Evolutionary conservation across 345 rosid species (phyloP), one percentile per base, ranked within the genome.

Genomic region (Euphorbia tirucalli): DNA sequence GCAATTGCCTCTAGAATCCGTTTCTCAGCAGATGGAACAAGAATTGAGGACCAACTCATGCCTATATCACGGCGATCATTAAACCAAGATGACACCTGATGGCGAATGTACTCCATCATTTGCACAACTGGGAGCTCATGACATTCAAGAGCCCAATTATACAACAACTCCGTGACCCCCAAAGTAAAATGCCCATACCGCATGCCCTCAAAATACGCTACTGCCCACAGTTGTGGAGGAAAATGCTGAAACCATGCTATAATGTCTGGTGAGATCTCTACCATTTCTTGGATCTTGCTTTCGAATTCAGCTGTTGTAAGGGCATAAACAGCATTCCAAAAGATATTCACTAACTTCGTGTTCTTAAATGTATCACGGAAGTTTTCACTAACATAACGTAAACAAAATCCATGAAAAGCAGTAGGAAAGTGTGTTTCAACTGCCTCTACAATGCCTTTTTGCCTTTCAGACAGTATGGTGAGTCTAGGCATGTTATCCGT

Each of bases 381-480:
- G 76, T 87, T 92, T 77, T 94, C 97, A 37, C 97, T 94, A 14
- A 92, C 92, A 56, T 82, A 83, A 21, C 97, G 93, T 30, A 94
- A 89, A 81, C 98, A 95, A 81, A 95, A 90, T 44, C 99, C 97
- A 44, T 95, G 99, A 71, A 75, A 90, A 19, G 99, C 90, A 77
- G 87, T 91, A 0, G 99, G 97, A 80, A 95, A 95, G 84, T 93
- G 98, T n/a, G 96, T 89, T 79, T 88, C 97, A 32, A 95, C 98
- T 0, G 99, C 99, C 74, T 93, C 98, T 54, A 90, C 94, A 22
- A 91, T 77, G 41, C 94, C 93, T 65, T 77, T 75, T 68, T 89
- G 92, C 82, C 99, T 89, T 81, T 96, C 98, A 0, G 99, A 95
- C 11, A 95, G 91, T 74, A 95, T 88, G 5, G 99, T 92, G n/a